Evolutionary conservation across 2,329 filamentous ascomycete species (phyloP), one percentile per base, ranked within the genome.

Genomic region (Fusarium chlamydosporum): DNA sequence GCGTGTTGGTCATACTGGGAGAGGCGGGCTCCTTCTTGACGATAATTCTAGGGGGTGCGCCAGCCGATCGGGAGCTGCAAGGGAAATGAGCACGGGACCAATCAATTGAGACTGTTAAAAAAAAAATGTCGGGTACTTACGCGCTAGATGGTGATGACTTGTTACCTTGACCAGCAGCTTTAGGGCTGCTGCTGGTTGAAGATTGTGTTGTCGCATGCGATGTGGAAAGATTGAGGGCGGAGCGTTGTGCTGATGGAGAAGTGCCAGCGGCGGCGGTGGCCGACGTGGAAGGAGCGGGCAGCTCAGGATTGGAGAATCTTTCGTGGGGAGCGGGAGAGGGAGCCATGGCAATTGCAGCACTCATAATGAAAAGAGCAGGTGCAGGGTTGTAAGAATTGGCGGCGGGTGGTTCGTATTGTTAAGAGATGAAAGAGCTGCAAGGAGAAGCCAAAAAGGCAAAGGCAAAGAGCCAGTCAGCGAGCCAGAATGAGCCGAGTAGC

Each of bases 1-100:
- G 88, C 55, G 91, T 87, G 62, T 89, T 87, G 53, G 89, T 85
- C 75, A 96, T 88, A 68, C 91, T 91, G 55, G 95, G 95, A 46
- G 95, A 97, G 41, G 91, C 88, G 34, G 94, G 94, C 80, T 99
- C 96, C 81, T 97, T 97, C 85, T 98, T 98, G 62, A 99, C 94
- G 69, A 97, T 87, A 67, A 97, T 96, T 82, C 93, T 94, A 40
- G 92, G 92, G 29, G 81, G 79, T 45, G 81, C 84, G 78, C 78
- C 82, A 80, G 70, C 61, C 61, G 73, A 61, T 59, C 63, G 47
- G 47, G 56, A 56, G 35, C 54, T 68, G 33, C 46, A 66, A 66
- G 40, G 43, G 43, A 61, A 29, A 56, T 67, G 29, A 74, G 60
- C 23, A 65, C 48, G 40, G 46, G 33, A 50, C 42, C 47, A 60